Conservation (phyloP, 2,329 filamentous ascomycete species). For the Xylariaceae sp. region DNA sequence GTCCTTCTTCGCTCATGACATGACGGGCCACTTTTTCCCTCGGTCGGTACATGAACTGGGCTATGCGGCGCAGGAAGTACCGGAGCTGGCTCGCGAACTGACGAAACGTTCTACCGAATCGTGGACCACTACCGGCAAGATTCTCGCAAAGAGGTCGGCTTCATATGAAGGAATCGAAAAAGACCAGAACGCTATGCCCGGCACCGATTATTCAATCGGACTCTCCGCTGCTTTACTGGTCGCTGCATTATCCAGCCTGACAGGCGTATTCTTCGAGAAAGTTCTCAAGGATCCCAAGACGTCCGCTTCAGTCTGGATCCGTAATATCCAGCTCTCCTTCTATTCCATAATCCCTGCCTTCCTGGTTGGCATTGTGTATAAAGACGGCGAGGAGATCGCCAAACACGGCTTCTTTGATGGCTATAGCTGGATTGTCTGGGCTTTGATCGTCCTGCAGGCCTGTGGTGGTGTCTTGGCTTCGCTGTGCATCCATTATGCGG, state of each 20-base stretch:
- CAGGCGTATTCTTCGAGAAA: slow-evolving; percentile 85
- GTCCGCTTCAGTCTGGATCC: slow-evolving; percentile 79
- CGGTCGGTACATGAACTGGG: slow-evolving; percentile 73
- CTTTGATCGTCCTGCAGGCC: slow-evolving; percentile 75
- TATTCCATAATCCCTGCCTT: slow-evolving; percentile 90
- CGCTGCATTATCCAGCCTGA: slow-evolving; percentile 75
- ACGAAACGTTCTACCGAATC: slow-evolving; percentile 43
- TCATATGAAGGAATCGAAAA: slow-evolving; percentile 85
- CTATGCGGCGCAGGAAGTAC: slow-evolving; percentile 51
- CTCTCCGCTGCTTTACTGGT: slow-evolving; percentile 72
- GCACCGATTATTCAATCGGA: slow-evolving; percentile 75
- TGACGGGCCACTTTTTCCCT: slow-evolving; percentile 65
- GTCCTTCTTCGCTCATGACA: slow-evolving; percentile 57
- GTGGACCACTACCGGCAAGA: slow-evolving; percentile 33
- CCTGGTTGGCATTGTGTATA: slow-evolving; percentile 78
- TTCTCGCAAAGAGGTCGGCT: slow-evolving; percentile 65
- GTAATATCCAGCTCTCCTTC: slow-evolving; percentile 90
- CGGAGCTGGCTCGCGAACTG: slow-evolving; percentile 46
- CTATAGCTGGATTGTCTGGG: slow-evolving; percentile 90
- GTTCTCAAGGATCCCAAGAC: slow-evolving; percentile 78
- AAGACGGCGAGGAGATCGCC: slow-evolving; percentile 78
- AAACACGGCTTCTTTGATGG: slow-evolving; percentile 89
- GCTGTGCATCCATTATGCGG: slow-evolving; percentile 73
- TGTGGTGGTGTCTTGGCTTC: slow-evolving; percentile 78
- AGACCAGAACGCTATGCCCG: slow-evolving; percentile 46